Percentiles rank a stretch among this genome's conserved stretches.
Conservation (phyloP, 306 rosid genomes). For the Trifolium dubium region DNA sequence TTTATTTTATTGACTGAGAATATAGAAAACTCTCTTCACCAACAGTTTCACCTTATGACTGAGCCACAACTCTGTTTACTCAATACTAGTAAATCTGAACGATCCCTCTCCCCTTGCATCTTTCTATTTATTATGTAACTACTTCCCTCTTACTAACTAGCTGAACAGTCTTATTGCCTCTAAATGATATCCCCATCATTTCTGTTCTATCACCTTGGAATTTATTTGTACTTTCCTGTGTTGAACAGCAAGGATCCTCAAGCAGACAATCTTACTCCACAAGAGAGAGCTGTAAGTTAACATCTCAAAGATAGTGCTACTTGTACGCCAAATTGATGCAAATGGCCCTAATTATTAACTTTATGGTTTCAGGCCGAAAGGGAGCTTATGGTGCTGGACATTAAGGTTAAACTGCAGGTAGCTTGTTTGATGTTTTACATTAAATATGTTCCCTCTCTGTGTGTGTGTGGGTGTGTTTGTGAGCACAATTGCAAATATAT, state of each 20-base stretch:
- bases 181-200: not conserved
- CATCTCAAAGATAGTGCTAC: constrained; percentile 28
- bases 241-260: constrained; percentile 71
- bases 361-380: constrained; percentile 86
- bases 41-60: constrained; percentile 27
- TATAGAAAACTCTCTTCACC: constrained; percentile 3
- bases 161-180: not conserved
- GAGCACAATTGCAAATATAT: not conserved
- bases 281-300: constrained; percentile 92
- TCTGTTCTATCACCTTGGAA: constrained; percentile 14
- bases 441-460: constrained; percentile 4
- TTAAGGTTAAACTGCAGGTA: constrained; percentile 98
- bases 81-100: not conserved
- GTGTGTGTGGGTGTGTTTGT: not conserved
- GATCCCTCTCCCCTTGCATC: constrained; percentile 7
- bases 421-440: constrained; percentile 32
- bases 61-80: constrained; percentile 3
- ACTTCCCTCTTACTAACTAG: constrained; percentile 12
- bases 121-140: constrained; percentile 14
- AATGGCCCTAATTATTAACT: constrained; percentile 16
- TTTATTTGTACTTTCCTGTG: constrained; percentile 45
- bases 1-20: constrained; percentile 14
- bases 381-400: constrained; percentile 96
- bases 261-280: constrained; percentile 78
- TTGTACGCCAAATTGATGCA: constrained; percentile 37